Conservation (phyloP, 495 filamentous ascomycete species). For the Talaromyces borbonicus region DNA sequence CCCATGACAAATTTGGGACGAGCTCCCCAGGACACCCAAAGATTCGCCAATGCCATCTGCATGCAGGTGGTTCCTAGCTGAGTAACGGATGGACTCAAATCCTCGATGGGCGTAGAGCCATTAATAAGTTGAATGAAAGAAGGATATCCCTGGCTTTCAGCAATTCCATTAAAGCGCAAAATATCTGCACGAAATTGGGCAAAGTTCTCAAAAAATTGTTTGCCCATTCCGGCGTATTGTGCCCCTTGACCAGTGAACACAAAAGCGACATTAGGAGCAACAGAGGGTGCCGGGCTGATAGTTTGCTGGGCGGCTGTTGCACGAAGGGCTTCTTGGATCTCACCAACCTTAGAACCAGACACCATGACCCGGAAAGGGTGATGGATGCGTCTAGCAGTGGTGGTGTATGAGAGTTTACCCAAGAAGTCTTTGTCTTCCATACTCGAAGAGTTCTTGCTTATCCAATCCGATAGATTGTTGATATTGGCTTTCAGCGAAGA, state of each 20-base stretch:
- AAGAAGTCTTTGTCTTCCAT: constrained; percentile 34
- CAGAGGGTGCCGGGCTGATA: constrained; percentile 34
- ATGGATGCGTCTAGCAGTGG: constrained; percentile 76
- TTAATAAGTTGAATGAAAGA: constrained; percentile 55
- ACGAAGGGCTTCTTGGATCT: constrained; percentile 15
- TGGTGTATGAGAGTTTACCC: constrained; percentile 56
- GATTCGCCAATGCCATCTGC: constrained; percentile 74
- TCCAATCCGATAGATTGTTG: constrained; percentile 37
- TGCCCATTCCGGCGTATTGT: constrained; percentile 47
- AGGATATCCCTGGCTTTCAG: constrained; percentile 57
- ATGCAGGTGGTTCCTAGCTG: constrained; percentile 71
- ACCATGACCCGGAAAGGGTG: constrained; percentile 65
- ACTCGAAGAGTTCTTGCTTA: constrained; percentile 19
- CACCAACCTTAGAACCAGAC: constrained; percentile 27
- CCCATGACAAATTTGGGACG: constrained; percentile 69
- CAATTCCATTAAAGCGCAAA: constrained; percentile 57
- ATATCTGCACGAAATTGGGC: constrained; percentile 53
- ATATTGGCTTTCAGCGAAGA: constrained; percentile 47
- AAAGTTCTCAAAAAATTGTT: constrained; percentile 51
- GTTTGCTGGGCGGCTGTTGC: constrained; percentile 10
- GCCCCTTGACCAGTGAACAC: constrained; percentile 44
- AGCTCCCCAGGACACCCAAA: constrained; percentile 74
- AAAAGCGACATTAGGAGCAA: constrained; percentile 38
- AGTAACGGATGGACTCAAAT: constrained; percentile 62
- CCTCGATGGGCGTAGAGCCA: constrained; percentile 31